phyloP scores from a whole-genome alignment of 495 filamentous ascomycete species.

The Lasiosphaeriaceae sp. region DNA sequence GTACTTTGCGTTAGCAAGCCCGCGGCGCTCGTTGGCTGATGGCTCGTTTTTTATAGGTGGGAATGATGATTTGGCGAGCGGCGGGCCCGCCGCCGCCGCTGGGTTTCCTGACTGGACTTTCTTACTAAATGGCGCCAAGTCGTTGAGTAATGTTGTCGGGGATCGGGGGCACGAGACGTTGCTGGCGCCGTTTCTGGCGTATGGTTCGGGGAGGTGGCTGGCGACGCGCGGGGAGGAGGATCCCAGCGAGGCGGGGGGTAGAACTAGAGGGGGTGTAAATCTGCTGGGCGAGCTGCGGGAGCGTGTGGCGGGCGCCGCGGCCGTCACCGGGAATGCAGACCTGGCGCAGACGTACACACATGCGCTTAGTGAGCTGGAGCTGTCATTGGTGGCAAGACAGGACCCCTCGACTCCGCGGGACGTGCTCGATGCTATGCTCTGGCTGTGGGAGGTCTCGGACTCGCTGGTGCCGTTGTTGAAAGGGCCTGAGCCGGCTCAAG shows the following conservation, averaged over 20 bases:
- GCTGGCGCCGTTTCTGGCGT: slow-evolving; percentile 23
- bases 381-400: slow-evolving; percentile 15
- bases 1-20: slow-evolving; percentile 32
- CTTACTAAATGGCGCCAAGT: slow-evolving; percentile 28
- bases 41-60: slow-evolving; percentile 27
- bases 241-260: neutral
- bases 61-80: neutral
- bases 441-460: slow-evolving; percentile 33
- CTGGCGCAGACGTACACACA: slow-evolving; percentile 18
- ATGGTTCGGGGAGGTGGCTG: slow-evolving; percentile 22
- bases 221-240: slow-evolving; percentile 7
- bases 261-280: neutral
- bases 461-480: slow-evolving; percentile 30
- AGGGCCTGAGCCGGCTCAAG: slow-evolving; percentile 18
- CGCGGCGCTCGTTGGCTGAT: slow-evolving; percentile 24
- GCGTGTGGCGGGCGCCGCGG: neutral
- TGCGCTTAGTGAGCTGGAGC: slow-evolving; percentile 31
- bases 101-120: slow-evolving; percentile 35
- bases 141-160: slow-evolving; percentile 21
- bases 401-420: slow-evolving; percentile 17
- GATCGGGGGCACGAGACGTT: slow-evolving; percentile 14
- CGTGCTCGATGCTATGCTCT: slow-evolving; percentile 35
- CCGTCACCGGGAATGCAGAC: neutral
- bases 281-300: slow-evolving; percentile 1
- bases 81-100: neutral